phyloP scores from a whole-genome alignment of 495 filamentous ascomycete species.

The Terfezia claveryi region DNA sequence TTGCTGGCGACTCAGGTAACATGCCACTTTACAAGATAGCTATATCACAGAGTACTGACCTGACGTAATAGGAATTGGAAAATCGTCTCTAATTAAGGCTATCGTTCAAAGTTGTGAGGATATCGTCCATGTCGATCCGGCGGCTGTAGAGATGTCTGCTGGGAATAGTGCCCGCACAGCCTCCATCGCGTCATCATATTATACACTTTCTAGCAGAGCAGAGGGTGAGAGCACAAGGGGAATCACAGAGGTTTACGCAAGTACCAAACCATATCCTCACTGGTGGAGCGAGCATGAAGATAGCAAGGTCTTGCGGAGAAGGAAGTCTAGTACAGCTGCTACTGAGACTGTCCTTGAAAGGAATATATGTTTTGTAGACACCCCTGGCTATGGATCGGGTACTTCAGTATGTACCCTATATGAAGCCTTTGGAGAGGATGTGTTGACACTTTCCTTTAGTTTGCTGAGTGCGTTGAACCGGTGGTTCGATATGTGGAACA shows the following conservation, averaged over 20 bases:
- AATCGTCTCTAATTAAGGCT: conserved; percentile 78
- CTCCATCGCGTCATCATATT: conserved; percentile 17
- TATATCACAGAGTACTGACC: no score
- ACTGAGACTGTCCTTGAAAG: conserved; percentile 71
- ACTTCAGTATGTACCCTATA: conserved; percentile 29
- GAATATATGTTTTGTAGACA: conserved; percentile 91
- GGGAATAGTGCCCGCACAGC: conserved; percentile 9
- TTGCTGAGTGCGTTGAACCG: conserved; percentile 41
- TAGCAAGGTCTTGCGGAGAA: conserved; percentile 40
- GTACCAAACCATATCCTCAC: conserved; percentile 71
- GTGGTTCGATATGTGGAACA: conserved; percentile 56
- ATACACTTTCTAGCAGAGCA: conserved; percentile 8
- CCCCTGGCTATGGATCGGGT: conserved; percentile 44
- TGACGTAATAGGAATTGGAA: conserved; percentile 37
- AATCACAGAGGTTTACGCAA: conserved; percentile 73
- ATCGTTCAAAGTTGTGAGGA: conserved; percentile 90
- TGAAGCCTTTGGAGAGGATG: no score
- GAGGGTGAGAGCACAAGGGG: conserved; percentile 22
- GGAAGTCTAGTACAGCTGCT: conserved; percentile 39
- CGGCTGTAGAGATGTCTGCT: conserved; percentile 28
- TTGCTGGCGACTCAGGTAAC: conserved; percentile 64
- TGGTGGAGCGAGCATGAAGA: conserved; percentile 92
- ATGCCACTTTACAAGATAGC: conserved; percentile 5
- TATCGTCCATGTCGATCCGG: conserved; percentile 83
- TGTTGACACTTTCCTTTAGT: conserved; percentile 16